These are phyloP conservation scores for Panicum virgatum DNA, from an alignment of 202 grass and related monocot species.

Conservation along the genomic window DNA sequence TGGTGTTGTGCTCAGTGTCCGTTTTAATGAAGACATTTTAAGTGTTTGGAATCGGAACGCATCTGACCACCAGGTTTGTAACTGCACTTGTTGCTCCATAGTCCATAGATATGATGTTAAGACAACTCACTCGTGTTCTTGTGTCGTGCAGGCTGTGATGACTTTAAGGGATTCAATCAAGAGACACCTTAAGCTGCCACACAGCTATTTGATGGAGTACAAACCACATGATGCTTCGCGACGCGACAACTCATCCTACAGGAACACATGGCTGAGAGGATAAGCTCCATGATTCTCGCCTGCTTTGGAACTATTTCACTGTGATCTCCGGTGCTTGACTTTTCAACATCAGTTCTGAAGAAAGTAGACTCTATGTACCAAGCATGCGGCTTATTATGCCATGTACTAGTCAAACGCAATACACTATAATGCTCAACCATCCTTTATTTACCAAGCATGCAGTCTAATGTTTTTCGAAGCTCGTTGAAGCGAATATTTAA, in stretches of 20 bases:
- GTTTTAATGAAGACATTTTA: conserved; percentile 92
- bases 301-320: conserved; percentile 10
- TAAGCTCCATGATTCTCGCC: conserved; percentile 19
- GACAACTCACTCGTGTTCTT: not conserved
- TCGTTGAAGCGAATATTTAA: not conserved
- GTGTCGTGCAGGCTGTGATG: conserved; percentile 73
- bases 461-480: not conserved
- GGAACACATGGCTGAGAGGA: conserved; percentile 95
- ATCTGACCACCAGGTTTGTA: conserved; percentile 80
- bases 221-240: conserved; percentile 89
- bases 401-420: conserved; percentile 1
- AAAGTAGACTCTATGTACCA: conserved; percentile 8
- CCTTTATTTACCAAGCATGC: not conserved
- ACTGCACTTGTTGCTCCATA: not conserved
- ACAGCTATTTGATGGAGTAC: conserved; percentile 97
- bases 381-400: conserved; percentile 14
- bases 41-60: conserved; percentile 97
- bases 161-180: conserved; percentile 92
- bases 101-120: not conserved
- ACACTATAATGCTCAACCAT: not conserved
- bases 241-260: conserved; percentile 93
- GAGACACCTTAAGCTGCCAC: conserved; percentile 86
- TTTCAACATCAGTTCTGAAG: conserved; percentile 3
- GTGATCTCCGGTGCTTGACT: not conserved
- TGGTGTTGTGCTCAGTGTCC: conserved; percentile 86